Percentiles rank a stretch among this genome's conserved stretches.
These are phyloP conservation scores for Vitis rupestris DNA, from an alignment of 164 flowering plant species.

Conservation along the genomic window DNA sequence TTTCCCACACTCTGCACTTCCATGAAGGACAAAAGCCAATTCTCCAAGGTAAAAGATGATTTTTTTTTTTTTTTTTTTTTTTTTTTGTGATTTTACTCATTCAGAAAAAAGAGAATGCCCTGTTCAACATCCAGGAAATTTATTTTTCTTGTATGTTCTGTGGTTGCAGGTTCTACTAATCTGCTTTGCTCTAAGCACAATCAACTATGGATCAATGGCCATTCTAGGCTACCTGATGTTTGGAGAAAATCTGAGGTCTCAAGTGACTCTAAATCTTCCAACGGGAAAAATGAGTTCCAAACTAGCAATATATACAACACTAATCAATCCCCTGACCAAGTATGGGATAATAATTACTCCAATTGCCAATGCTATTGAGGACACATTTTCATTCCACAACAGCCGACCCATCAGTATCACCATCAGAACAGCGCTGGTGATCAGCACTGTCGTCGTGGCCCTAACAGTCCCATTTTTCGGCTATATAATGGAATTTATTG, in stretches of 20 bases:
- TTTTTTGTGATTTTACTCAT: not conserved
- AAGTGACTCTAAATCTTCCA: constrained; percentile 60
- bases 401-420: constrained; percentile 22
- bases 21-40: constrained; percentile 46
- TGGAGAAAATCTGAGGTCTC: constrained; percentile 42
- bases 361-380: constrained; percentile 40
- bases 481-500: constrained; percentile 47
- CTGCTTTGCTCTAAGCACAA: constrained; percentile 37
- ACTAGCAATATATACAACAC: constrained; percentile 52
- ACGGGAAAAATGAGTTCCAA: constrained; percentile 26
- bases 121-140: no score
- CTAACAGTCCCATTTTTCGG: constrained; percentile 52
- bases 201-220: constrained; percentile 50
- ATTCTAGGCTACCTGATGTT: constrained; percentile 58
- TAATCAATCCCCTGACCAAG: constrained; percentile 54
- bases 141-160: not conserved
- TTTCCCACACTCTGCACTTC: constrained; percentile 55
- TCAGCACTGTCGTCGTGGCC: constrained; percentile 46
- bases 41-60: constrained; percentile 41
- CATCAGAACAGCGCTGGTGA: constrained; percentile 30
- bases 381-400: constrained; percentile 5
- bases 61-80: not conserved
- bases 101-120: no score
- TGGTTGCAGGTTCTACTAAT: constrained; percentile 40
- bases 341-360: constrained; percentile 45